Evolutionary conservation across 2,329 filamentous ascomycete species (phyloP), one percentile per base, ranked within the genome.

Genomic region (Dryadomyces sulphureus): DNA sequence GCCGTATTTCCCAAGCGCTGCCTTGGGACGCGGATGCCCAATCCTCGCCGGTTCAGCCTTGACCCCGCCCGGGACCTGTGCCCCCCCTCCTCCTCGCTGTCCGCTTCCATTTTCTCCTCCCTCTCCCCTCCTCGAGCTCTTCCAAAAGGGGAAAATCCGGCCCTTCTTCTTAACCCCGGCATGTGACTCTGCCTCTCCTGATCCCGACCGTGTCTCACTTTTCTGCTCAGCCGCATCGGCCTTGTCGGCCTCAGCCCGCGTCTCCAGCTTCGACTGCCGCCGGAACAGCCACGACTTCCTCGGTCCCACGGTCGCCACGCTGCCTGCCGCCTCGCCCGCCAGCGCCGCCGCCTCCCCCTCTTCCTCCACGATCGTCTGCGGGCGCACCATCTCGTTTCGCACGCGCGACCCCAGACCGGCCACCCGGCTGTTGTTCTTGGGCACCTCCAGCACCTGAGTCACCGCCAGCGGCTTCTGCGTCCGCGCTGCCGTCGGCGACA

Each of bases 111-210:
- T 67, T 54, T 16, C 57, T 61, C n/a, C n/a, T n/a, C n/a, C n/a
- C n/a, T n/a, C n/a, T n/a, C n/a, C n/a, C n/a, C n/a, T n/a, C 53
- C 65, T 69, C 22, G 52, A 59, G 41, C 59, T 64, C 56, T 73
- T 75, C 73, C 72, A 78, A 50, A 77, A 77, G 5, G 68, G 62
- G 16, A 77, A 65, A 25, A 62, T 64, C 49, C 77, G 75, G 8
- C 64, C 70, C 61, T 70, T 75, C 60, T 69, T 76, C 43, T 57
- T 59, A n/a, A 36, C 16, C 8, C 14, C 8, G 17, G n/a, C 42
- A 27, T 48, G 41, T 0, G 41, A 42, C 17, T 35, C 22, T 7
- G 25, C 21, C 8, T 17, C 24, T 4, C 17, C 17, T 11, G 25
- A 17, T 1, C 40, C 21, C 9, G 27, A 19, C 4, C 36, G 22